phyloP scores from a whole-genome alignment of 495 filamentous ascomycete species.

The Aspergillus ellipticus region DNA sequence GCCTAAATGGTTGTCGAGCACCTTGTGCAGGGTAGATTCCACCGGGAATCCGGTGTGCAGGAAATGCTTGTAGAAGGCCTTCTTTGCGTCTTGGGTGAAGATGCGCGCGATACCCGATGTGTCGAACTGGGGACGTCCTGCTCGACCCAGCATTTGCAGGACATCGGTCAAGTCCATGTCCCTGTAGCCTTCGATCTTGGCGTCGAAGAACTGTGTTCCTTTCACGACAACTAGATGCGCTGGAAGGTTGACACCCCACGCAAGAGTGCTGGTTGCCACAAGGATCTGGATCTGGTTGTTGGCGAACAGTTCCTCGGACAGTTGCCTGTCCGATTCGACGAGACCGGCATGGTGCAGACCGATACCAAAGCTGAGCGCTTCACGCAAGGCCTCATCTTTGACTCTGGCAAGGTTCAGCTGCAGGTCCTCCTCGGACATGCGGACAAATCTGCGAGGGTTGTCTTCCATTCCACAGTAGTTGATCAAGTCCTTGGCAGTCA shows the following conservation, averaged over 20 bases:
- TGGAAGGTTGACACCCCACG: constrained; percentile 98
- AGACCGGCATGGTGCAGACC: constrained; percentile 96
- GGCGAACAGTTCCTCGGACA: constrained; percentile 90
- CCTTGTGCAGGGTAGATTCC: constrained; percentile 92
- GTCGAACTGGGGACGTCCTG: constrained; percentile 95
- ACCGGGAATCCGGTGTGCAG: constrained; percentile 97
- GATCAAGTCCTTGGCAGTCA: constrained; percentile 94
- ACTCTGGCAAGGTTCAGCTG: constrained; percentile 76
- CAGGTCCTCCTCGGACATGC: constrained; percentile 92
- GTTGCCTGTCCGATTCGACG: constrained; percentile 85
- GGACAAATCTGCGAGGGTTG: constrained; percentile 86
- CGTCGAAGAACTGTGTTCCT: constrained; percentile 97
- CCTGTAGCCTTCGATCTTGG: constrained; percentile 94
- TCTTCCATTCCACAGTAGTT: constrained; percentile 99
- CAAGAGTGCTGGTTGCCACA: constrained; percentile 92
- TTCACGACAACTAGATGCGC: constrained; percentile 98
- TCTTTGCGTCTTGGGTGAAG: constrained; percentile 96
- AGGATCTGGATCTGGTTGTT: constrained; percentile 98
- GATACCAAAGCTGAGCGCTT: constrained; percentile 93
- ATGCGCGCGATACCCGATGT: constrained; percentile 92
- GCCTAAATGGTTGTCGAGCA: constrained; percentile 93
- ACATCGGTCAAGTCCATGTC: constrained; percentile 99
- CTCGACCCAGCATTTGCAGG: constrained; percentile 95
- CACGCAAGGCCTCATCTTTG: constrained; percentile 87
- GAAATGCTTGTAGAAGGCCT: constrained; percentile 99